phyloP scores from a whole-genome alignment of 2,329 filamentous ascomycete genomes.

The Fusarium sp. region DNA sequence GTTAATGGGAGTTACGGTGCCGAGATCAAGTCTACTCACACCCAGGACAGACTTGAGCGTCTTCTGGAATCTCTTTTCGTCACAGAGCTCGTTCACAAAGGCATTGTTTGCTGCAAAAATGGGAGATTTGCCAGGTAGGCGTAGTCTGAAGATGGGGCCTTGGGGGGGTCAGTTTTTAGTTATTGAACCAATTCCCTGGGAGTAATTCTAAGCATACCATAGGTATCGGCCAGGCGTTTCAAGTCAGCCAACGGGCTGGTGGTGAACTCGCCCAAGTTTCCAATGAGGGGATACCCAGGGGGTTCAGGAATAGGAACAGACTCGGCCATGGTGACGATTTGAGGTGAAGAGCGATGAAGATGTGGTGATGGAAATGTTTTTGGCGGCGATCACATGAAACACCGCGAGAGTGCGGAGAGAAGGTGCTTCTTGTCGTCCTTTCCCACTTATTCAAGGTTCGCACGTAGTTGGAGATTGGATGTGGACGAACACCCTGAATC shows the following conservation, averaged over 20 bases:
- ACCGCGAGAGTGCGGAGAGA: neutral
- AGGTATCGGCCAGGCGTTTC: constrained; percentile 69
- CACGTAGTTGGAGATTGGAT: neutral
- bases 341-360: neutral
- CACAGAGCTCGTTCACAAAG: constrained; percentile 72
- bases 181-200: neutral
- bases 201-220: constrained; percentile 62
- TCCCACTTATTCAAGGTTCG: neutral
- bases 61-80: constrained; percentile 76
- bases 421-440: neutral
- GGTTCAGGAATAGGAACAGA: constrained; percentile 70
- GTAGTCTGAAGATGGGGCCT: constrained; percentile 40
- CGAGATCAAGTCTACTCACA: constrained; percentile 40
- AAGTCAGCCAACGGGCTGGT: constrained; percentile 68
- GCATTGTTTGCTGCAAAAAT: constrained; percentile 65
- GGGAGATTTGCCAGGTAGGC: constrained; percentile 21
- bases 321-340: constrained; percentile 47
- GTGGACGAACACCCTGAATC: neutral
- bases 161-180: neutral
- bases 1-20: constrained; percentile 2
- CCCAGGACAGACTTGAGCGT: constrained; percentile 60
- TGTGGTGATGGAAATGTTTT: neutral
- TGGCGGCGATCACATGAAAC: neutral
- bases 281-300: constrained; percentile 72
- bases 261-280: constrained; percentile 74